Base-by-base conservation (phyloP, 805 yeast species). In the Cyberlindnera xylosilytica region DNA sequence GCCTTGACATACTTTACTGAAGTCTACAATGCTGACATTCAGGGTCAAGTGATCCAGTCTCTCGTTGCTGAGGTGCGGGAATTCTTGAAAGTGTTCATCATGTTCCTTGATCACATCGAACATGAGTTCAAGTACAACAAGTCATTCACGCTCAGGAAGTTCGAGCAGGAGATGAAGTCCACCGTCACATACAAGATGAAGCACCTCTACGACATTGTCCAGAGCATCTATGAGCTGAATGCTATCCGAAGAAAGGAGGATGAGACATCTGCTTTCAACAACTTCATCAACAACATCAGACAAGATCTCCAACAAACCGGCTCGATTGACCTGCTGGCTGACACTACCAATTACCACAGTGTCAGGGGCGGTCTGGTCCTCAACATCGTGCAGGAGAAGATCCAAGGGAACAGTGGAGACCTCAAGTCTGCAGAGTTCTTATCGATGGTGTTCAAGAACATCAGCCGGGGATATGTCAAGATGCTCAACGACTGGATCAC, bases 341-440 rank as follows among this genome's bases (percentile, higher is more conserved):
- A 82, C 53, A 68, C 74, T 3, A 60, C 73, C 9, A 68, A 68
- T 30, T 74, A 79, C 40, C 68, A 73, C 30, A 65, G 69, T 18
- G 83, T 83, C 17, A 86, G 84, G 63, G 98, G 99, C 26, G 96
- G 97, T 0, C 60, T 82, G 11, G 74, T 86, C 0, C 62, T 91
- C 29, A 68, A 74, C 39, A 67, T 84, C 1, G 67, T 93, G 1
- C 84, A 85, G 42, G 68, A 66, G 17, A 66, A 81, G 50, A 66
- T 84, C 6, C 72, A 73, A 28, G 65, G 68, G 2, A 76, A 72
- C 52, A 73, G 76, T 40, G 97, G 97, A 3, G 93, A 89, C 56
- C 57, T 70, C 0, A 64, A 63, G 2, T 75, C 85, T 0, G 65
- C 66, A 29, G 67, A 69, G 4, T 79, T 87, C 50, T 64, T 87